phyloP scores from a whole-genome alignment of 1,284 basidiomycete genomes.

The Marasmius oreades region DNA sequence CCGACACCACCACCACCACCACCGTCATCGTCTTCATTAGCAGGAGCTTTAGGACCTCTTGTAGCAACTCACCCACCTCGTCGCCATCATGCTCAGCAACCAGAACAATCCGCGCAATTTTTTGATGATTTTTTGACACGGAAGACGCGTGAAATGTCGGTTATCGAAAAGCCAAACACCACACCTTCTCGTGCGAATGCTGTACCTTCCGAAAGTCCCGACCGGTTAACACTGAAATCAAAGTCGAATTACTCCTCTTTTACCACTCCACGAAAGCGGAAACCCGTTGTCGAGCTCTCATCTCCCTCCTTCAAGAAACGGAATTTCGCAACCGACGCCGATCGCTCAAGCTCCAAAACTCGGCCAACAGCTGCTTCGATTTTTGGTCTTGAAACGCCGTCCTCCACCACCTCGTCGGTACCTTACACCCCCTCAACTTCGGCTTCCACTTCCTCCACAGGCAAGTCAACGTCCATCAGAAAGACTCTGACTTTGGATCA shows the following conservation, averaged over 20 bases:
- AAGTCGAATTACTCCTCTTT: conserved; percentile 16
- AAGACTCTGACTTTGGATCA: conserved; percentile 47
- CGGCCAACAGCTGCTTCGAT: not conserved
- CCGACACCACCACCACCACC: not conserved
- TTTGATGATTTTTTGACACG: conserved; percentile 63
- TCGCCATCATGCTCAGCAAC: conserved; percentile 18
- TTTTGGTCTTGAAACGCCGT: not conserved
- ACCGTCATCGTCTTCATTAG: conserved; percentile 12
- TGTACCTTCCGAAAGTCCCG: conserved; percentile 36
- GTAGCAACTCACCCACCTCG: not conserved
- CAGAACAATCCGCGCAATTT: conserved; percentile 56
- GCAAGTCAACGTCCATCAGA: conserved; percentile 33
- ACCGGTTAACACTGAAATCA: conserved; percentile 42
- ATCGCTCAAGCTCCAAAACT: not conserved
- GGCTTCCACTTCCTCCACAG: conserved; percentile 9
- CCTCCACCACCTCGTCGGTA: not conserved
- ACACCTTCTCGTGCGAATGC: conserved; percentile 13
- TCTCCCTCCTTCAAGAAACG: not conserved
- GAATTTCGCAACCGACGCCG: not conserved
- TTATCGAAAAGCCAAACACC: conserved; percentile 5
- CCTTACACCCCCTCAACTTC: conserved; percentile 8
- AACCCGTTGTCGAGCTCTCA: conserved; percentile 23
- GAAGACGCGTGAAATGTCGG: conserved; percentile 30
- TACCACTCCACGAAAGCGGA: conserved; percentile 48
- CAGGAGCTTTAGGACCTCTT: conserved; percentile 12